phyloP scores from a whole-genome alignment of 2,329 filamentous ascomycete genomes.

The Penicillium concentricum region DNA sequence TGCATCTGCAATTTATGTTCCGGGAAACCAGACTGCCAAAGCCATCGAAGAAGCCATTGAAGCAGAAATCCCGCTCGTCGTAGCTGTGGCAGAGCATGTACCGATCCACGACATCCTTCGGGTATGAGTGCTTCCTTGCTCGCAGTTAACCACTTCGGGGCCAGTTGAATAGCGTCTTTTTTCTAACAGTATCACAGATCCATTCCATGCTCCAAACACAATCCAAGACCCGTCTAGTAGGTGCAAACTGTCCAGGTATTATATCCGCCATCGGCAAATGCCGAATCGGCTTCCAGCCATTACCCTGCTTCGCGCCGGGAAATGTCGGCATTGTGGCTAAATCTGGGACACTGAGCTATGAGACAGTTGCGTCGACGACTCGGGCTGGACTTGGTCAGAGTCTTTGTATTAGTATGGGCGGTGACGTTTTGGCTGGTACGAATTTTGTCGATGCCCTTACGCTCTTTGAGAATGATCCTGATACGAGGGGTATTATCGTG shows the following conservation, averaged over 20 bases:
- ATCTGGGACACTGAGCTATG: constrained; percentile 76
- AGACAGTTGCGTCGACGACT: constrained; percentile 72
- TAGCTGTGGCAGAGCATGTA: constrained; percentile 77
- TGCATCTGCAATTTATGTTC: constrained; percentile 77
- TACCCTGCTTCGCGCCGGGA: constrained; percentile 68
- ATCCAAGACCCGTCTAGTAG: constrained; percentile 69
- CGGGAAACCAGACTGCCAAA: constrained; percentile 67
- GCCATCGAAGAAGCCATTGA: constrained; percentile 80
- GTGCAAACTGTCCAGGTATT: constrained; percentile 79
- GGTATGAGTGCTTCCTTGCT: constrained; percentile 42
- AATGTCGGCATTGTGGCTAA: constrained; percentile 75
- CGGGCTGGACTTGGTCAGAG: constrained; percentile 74
- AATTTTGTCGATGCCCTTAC: constrained; percentile 69
- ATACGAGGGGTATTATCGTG: constrained; percentile 70
- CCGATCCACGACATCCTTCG: constrained; percentile 75
- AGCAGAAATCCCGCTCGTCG: constrained; percentile 73
- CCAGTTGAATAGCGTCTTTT: neutral
- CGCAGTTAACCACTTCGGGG: neutral
- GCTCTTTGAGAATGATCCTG: constrained; percentile 64
- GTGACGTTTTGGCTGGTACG: constrained; percentile 72
- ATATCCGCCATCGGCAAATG: constrained; percentile 71
- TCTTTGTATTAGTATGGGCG: constrained; percentile 74
- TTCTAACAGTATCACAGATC: constrained; percentile 44
- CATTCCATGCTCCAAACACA: constrained; percentile 71
- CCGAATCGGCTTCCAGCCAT: constrained; percentile 72